Base-by-base conservation (phyloP, 257 asterid species). In the Salvia hispanica region DNA sequence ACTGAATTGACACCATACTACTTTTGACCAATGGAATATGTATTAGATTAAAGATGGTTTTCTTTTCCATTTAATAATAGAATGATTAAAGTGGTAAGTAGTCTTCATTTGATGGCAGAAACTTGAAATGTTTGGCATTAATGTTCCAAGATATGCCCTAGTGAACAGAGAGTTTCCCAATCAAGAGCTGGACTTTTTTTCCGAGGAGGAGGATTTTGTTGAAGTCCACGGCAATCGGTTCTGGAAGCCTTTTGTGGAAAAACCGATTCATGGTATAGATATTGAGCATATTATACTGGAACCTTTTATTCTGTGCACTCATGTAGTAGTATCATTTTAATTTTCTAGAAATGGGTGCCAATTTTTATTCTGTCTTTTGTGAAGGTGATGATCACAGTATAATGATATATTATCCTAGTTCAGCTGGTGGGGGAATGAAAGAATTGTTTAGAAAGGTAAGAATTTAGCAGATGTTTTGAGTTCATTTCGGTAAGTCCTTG, bases 361-460 rank as follows among this genome's bases (percentile, higher is more conserved):
- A 65, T 68, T 64, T 58, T 80, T 70, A 56, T 70, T 51, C 71
- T 74, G 46, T 59, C 67, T 72, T 81, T 77, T 69, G 51, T 80
- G 84, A 80, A 94, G 99, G 91, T 84, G 97, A 94, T 78, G 91
- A 94, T 77, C 99, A 94, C 81, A 81, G 97, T 66, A 88, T 94
- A 71, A 92, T 90, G 98, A 92, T 92, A 70, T 92, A 92, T 74
- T 92, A 92, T 74, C 98, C 98, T 69, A 92, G 97, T 81, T 83
- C 98, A 66, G 98, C 98, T 15, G 98, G 98, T 77, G 96, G 98
- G 63, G 98, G 98, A 52, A 92, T 92, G 98, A 92, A 92, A 77
- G 90, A 90, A 72, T 79, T 92, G 84, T 92, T 92, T 72, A 92
- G 98, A 14, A 92, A 92, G 98, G 98, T 90, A 73, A 78, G 77